Base-by-base conservation (phyloP, 1,139 yeast genomes). In the Taphrina confusa region DNA sequence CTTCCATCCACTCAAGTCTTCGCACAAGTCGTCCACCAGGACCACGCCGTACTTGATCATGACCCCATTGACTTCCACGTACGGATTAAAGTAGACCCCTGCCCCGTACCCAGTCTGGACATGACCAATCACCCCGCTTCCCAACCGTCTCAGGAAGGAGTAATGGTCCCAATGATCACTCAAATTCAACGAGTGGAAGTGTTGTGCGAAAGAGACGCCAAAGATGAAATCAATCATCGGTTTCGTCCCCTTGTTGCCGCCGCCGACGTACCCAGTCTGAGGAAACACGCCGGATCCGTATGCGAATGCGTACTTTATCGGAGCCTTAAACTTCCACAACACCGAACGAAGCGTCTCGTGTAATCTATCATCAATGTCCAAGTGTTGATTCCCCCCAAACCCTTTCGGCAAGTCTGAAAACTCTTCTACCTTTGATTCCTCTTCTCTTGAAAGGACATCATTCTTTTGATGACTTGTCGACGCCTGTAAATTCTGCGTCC, bases 231-330 rank as follows among this genome's bases (percentile, higher is more conserved):
- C 98, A 11, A 89, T 80, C 71, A 92, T 98, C 0, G 90, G 84
- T 55, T 78, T 75, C 71, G 92, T 97, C 0, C 90, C 84, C 54
- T 78, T 75, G 5, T 23, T 14, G 14, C 73, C 68, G 56, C 62
- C 55, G 31, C 23, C 44, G n/a, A 34, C 40, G 40, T 62, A 61
- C 20, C 64, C 62, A 3, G 33, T 90, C 71, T 94, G 98, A 30
- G 83, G 80, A 67, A 94, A 87, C 0, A 94, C 96, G 2, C 96
- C 97, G 6, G 95, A 87, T 0, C 99, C 99, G 72, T 94, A 94
- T 0, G 97, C 99, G 72, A 91, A 85, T 0, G 92, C 85, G 66
- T 80, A 85, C 61, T 81, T 75, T 22, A 87, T 80, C 0, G 92
- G 90, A 0, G 90, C 85, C 52, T 80, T 74, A 70, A 88, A 87